Evolutionary conservation across 148 eudicot species (phyloP), one percentile per base, ranked within the genome.

Genomic region (Vaccinium corymbosum): DNA sequence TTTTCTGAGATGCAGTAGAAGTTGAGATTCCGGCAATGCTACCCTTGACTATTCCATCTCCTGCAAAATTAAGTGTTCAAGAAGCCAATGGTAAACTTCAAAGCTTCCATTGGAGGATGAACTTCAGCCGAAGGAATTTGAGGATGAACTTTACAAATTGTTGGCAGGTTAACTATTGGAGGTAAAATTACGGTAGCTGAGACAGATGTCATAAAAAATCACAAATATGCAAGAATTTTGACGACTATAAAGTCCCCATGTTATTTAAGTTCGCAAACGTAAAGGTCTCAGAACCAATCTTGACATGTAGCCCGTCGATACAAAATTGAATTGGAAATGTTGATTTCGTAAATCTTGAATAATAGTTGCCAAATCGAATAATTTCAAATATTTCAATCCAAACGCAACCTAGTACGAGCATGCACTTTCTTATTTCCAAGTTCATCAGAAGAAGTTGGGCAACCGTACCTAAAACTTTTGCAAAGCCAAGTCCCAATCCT

Each of bases 21-120:
- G 95, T 74, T 6, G 97, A 85, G 71, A 90, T 80, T 80, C 98
- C 98, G 59, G 51, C 83, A 59, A 91, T 85, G 90, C 94, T 90
- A 38, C 98, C 98, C 88, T 93, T 86, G n/a, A 93, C 64, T 13
- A 81, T 79, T 76, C 95, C 93, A 87, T 91, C 81, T 83, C 70
- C 94, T 92, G 89, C 10, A 87, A 68, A 68, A 87, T 62, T 53
- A 87, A 3, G 72, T 48, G 20, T 27, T 55, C 19, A 59, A 17
- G 20, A 51, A 52, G 13, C 9, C 29, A 11, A 53, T 32, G 55
- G 15, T 64, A 38, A 56, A 55, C 29, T 13, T 32, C 64, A 42
- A 42, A 42, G 6, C 46, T 42, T 42, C 46, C 0, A 0, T 42
- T 42, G 46, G 46, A 42, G 46, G 46, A 42, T 42, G 46, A 42